Percentiles rank a stretch among this genome's conserved stretches.
Conservation (phyloP, 2,329 filamentous ascomycete genomes). For the Acrocalymma vagum region DNA sequence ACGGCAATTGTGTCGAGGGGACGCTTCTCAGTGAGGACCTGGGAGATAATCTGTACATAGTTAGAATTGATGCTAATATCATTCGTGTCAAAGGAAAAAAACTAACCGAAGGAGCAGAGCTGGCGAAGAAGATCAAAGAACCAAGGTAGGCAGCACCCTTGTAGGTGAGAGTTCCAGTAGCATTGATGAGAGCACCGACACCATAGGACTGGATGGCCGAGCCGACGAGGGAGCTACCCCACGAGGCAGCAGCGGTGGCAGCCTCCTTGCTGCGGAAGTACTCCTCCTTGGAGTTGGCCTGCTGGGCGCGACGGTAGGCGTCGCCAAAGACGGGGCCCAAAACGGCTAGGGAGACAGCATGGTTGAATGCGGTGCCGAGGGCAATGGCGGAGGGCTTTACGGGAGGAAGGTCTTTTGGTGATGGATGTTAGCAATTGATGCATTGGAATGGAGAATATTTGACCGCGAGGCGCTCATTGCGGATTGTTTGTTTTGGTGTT, state of each 20-base stretch:
- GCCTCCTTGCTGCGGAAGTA: slow-evolving; percentile 95
- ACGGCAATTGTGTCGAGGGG: slow-evolving; percentile 90
- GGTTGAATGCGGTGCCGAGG: slow-evolving; percentile 94
- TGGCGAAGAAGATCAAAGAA: slow-evolving; percentile 88
- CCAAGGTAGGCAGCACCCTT: slow-evolving; percentile 97
- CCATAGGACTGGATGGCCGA: slow-evolving; percentile 90
- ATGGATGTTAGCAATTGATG: slow-evolving; percentile 23
- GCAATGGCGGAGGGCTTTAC: slow-evolving; percentile 99
- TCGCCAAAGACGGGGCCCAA: slow-evolving; percentile 91
- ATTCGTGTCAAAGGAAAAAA: background rate
- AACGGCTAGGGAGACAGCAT: slow-evolving; percentile 86
- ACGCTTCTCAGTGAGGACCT: slow-evolving; percentile 90
- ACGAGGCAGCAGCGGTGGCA: slow-evolving; percentile 83
- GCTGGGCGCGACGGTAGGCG: slow-evolving; percentile 91
- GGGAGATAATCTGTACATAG: slow-evolving; percentile 75
- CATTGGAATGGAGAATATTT: background rate
- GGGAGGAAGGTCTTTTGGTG: slow-evolving; percentile 71
- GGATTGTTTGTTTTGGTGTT: slow-evolving; percentile 11
- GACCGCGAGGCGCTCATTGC: too few relatives aligned
- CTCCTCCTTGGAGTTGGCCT: slow-evolving; percentile 93
- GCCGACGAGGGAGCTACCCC: slow-evolving; percentile 89
- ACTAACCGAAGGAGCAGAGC: slow-evolving; percentile 84
- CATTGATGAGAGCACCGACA: slow-evolving; percentile 85
- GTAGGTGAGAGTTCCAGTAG: slow-evolving; percentile 93
- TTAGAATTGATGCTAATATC: slow-evolving; percentile 26